Base-by-base conservation (phyloP, 345 rosid genomes). In the Citrus sp. region DNA sequence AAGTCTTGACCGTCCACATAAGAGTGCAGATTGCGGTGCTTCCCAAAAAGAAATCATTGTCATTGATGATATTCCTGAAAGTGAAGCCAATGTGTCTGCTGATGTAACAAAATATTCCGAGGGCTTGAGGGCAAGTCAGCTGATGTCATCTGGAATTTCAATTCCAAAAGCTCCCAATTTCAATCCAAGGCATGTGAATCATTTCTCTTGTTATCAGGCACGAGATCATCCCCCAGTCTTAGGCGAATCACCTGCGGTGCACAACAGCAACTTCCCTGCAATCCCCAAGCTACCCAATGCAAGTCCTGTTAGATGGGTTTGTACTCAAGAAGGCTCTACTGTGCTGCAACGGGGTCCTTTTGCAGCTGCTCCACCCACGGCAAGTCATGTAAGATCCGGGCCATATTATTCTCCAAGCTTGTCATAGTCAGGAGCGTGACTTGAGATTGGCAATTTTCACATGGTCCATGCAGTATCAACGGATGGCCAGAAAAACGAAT, bases 61-160 rank as follows among this genome's bases (percentile, higher is more conserved):
- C 81, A 87, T 86, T 25, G 93, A 91, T 58, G 93, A 89, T 85
- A 75, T 61, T 76, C 82, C 86, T 25, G 89, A 86, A 64, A 83
- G 73, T 70, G 90, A 84, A 70, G 75, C 72, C 24, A 63, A 6
- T 28, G 28, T 59, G 73, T 42, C 56, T n/a, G 42, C 58, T 46
- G 84, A 79, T 67, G 74, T 56, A 35, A 78, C 68, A 35, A 79
- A 78, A 55, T 80, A 74, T 35, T 38, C 67, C 1, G 86, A 77
- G 74, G 82, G 72, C 40, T 63, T 63, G 77, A 79, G 86, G 74
- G 78, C 60, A 56, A 79, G 55, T 62, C 81, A 74, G 3, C 28
- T 51, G 35, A 62, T 68, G 37, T 81, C 89, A 58, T 73, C 80
- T 54, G 85, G 83, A 54, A 67, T 79, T 70, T 82, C 80, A 2